A percentile compares a stretch with the other conserved stretches of the same genome.
Conservation (phyloP, 2,329 filamentous ascomycete genomes). For the Trichoderma atrobrunneum region DNA sequence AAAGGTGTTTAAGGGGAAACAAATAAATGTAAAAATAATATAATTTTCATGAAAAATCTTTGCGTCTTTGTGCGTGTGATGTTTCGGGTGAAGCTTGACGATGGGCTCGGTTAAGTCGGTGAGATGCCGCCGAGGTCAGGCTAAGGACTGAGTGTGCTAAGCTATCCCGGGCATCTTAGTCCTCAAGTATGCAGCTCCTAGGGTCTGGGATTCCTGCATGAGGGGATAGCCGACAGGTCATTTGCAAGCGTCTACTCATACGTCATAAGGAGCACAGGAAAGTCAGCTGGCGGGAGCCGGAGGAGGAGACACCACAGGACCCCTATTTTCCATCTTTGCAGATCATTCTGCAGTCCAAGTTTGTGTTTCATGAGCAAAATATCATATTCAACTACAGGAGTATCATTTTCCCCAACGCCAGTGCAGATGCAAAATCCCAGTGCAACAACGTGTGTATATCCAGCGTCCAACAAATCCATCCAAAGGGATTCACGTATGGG, state of each 20-base stretch:
- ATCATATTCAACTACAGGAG: neutral
- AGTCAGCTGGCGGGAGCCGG: neutral
- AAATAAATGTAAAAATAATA: constrained; percentile 7
- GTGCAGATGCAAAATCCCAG: neutral
- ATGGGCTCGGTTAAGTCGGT: neutral
- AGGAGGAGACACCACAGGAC: neutral
- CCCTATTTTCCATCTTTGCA: neutral
- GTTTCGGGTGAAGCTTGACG: neutral
- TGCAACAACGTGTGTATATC: neutral
- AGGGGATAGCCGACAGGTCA: constrained; percentile 6
- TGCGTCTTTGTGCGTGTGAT: neutral
- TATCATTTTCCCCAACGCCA: neutral
- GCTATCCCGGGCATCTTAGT: neutral
- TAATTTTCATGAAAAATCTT: neutral
- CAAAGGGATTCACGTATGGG: neutral
- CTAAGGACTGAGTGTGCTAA: neutral
- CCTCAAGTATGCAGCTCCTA: neutral
- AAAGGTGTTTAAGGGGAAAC: neutral
- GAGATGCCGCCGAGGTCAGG: neutral
- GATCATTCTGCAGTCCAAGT: neutral
- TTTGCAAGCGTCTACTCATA: neutral
- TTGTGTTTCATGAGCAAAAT: neutral
- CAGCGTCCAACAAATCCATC: neutral
- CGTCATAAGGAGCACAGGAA: neutral
- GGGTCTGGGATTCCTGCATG: neutral